Percentiles rank a stretch among this genome's conserved stretches.
Evolutionary conservation across 176 grass and related monocot species (phyloP).

Genomic region (Zizania latifolia): DNA sequence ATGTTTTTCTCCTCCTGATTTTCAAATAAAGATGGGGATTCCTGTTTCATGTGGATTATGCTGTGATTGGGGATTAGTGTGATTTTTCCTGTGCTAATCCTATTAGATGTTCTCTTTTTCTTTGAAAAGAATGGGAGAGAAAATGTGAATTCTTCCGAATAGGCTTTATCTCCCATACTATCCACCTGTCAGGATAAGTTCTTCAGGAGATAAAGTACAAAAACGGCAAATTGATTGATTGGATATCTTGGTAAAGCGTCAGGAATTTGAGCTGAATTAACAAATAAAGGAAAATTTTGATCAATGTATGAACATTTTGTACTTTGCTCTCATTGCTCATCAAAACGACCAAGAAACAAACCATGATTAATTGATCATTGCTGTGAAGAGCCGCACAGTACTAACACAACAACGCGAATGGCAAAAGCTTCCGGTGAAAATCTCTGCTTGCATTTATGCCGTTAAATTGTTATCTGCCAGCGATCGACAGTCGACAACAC

Average conservation of each 20-base stretch:
- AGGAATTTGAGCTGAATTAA: background rate
- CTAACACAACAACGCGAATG: background rate
- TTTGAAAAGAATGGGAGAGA: background rate
- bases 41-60: constrained; percentile 13
- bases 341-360: background rate
- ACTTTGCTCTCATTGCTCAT: background rate
- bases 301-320: background rate
- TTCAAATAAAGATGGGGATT: constrained; percentile 18
- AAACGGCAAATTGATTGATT: background rate
- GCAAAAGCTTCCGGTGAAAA: constrained; percentile 20
- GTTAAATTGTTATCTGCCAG: no score
- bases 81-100: background rate
- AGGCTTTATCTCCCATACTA: background rate
- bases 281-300: no score
- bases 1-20: constrained; percentile 9
- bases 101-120: background rate
- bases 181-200: background rate
- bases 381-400: background rate
- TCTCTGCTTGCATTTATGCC: no score
- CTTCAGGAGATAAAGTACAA: background rate
- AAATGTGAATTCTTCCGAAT: background rate
- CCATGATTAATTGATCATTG: background rate
- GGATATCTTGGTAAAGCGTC: background rate
- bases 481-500: no score
- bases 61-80: background rate